Conservation (phyloP, 345 rosid species). For the Pugionium cornutum region DNA sequence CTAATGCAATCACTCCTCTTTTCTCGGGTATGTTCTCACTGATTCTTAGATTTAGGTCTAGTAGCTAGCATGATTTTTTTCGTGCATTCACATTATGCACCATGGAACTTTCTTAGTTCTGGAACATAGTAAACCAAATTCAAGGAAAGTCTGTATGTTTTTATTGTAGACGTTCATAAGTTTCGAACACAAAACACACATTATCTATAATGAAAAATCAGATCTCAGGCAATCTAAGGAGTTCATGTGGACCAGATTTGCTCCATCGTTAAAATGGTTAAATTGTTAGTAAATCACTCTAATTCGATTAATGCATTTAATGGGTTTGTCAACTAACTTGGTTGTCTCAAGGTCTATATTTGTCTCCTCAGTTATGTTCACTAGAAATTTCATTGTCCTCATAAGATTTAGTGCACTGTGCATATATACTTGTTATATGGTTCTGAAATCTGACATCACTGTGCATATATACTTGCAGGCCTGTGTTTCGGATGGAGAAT, state of each 20-base stretch:
- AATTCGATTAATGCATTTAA: neutral
- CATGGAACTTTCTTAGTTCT: conserved; percentile 21
- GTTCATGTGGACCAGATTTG: conserved; percentile 9
- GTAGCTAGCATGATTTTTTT: conserved; percentile 27
- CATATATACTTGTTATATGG: conserved; percentile 29
- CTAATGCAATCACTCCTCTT: conserved; percentile 91
- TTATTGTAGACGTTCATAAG: neutral
- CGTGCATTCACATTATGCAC: conserved; percentile 24
- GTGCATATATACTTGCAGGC: conserved; percentile 58
- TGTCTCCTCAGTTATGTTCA: conserved; percentile 18
- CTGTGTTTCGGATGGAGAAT: conserved; percentile 87
- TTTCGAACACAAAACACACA: conserved; percentile 11
- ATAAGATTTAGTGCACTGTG: neutral
- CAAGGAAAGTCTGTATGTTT: conserved; percentile 1
- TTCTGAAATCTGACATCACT: conserved; percentile 23
- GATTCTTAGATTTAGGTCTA: conserved; percentile 23
- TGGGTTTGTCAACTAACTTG: conserved; percentile 10
- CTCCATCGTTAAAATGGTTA: conserved; percentile 2
- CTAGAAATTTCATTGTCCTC: neutral
- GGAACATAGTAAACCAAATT: conserved; percentile 4
- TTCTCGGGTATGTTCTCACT: conserved; percentile 71
- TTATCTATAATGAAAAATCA: neutral
- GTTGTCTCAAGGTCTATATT: neutral
- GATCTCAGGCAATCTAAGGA: neutral
- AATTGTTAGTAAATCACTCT: neutral